Conservation (phyloP, 208 protist genomes). For the Leishmania aethiopica region DNA sequence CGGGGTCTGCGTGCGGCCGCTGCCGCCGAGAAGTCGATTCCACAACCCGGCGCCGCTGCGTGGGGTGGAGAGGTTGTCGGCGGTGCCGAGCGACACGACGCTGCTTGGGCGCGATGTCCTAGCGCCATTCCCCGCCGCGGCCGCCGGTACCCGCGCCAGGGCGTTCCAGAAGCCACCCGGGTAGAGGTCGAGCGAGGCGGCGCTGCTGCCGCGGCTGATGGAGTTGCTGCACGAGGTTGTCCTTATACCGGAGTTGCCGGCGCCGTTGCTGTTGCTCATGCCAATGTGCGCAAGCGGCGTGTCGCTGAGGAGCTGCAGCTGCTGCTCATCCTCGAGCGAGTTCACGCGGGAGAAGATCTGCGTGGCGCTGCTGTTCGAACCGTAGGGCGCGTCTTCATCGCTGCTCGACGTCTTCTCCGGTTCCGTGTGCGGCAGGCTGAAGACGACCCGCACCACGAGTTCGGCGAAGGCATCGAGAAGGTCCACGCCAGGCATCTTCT, state of each 20-base stretch:
- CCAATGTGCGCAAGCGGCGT: background rate
- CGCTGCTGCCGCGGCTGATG: constrained; percentile 21
- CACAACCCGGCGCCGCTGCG: constrained; percentile 21
- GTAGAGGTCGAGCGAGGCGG: constrained; percentile 30
- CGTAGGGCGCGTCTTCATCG: constrained; percentile 8
- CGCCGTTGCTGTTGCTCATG: background rate
- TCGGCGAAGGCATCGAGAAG: constrained; percentile 73
- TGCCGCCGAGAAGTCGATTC: constrained; percentile 19
- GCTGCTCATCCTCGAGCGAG: constrained; percentile 6
- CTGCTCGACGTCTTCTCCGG: constrained; percentile 7
- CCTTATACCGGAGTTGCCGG: background rate
- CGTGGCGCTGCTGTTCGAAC: constrained; percentile 22
- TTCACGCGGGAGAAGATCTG: constrained; percentile 19
- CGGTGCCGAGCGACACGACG: constrained; percentile 13
- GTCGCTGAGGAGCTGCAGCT: background rate
- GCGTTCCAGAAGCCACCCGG: constrained; percentile 32
- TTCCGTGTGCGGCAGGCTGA: constrained; percentile 45
- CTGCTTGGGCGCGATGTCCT: background rate
- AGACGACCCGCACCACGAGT: constrained; percentile 65
- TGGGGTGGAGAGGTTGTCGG: constrained; percentile 19
- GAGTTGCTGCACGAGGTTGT: constrained; percentile 1
- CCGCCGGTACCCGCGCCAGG: background rate
- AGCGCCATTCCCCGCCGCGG: background rate
- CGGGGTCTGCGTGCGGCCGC: constrained; percentile 14
- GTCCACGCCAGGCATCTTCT: constrained; percentile 53